Evolutionary conservation across 768 basidiomycete species (phyloP).

Genomic region (Boletus fagicola): DNA sequence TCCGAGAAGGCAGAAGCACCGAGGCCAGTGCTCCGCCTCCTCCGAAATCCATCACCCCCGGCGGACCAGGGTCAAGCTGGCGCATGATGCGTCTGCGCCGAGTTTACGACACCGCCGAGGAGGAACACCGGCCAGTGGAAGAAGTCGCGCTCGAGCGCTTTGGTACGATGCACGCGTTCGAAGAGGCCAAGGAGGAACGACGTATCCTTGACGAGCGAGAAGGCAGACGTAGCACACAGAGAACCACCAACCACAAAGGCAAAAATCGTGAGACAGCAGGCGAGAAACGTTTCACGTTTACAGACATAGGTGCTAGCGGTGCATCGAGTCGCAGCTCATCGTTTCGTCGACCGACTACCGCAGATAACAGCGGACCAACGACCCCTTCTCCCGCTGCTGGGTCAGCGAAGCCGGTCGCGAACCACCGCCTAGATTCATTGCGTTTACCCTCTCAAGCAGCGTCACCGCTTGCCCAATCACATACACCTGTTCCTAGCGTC

Average conservation of each 20-base stretch:
- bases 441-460: constrained; percentile 57
- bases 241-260: constrained; percentile 36
- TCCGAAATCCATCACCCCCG: constrained; percentile 60
- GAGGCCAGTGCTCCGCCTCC: constrained; percentile 40
- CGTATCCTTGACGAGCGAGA: constrained; percentile 82
- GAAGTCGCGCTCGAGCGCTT: constrained; percentile 88
- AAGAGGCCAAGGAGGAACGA: constrained; percentile 86
- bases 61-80: constrained; percentile 94
- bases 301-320: constrained; percentile 58
- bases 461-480: constrained; percentile 59
- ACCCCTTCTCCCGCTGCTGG: constrained; percentile 50
- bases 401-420: constrained; percentile 35
- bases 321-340: constrained; percentile 79
- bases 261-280: constrained; percentile 39
- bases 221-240: constrained; percentile 45
- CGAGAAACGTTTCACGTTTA: constrained; percentile 66
- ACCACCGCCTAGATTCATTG: constrained; percentile 59
- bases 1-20: constrained; percentile 44
- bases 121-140: constrained; percentile 70
- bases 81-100: constrained; percentile 95
- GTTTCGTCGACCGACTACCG: constrained; percentile 79
- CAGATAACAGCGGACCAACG: constrained; percentile 50
- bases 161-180: constrained; percentile 78
- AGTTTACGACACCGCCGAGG: constrained; percentile 87
- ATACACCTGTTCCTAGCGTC: constrained; percentile 88